These are phyloP conservation scores for Phytopythium helicoides DNA, from an alignment of 352 stramenopile genomes.

Conservation along the genomic window DNA sequence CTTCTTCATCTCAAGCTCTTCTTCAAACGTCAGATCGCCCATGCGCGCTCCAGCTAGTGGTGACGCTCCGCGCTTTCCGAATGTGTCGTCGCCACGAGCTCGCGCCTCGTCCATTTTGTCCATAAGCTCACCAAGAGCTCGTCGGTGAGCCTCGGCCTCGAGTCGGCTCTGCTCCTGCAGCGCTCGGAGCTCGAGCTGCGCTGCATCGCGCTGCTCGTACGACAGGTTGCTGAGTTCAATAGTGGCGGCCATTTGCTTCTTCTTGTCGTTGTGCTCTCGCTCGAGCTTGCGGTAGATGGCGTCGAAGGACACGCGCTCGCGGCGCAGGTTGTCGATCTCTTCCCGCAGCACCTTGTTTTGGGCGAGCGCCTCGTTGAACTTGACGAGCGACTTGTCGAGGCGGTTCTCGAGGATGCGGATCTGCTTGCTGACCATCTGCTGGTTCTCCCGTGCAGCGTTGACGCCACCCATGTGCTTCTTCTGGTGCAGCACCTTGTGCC, in stretches of 20 bases:
- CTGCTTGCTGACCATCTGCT: slow-evolving; percentile 95
- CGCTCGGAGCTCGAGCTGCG: slow-evolving; percentile 89
- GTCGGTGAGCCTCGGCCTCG: slow-evolving; percentile 70
- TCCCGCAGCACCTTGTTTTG: slow-evolving; percentile 91
- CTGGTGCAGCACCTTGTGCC: slow-evolving; percentile 86
- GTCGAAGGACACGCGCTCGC: slow-evolving; percentile 94
- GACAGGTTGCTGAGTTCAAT: slow-evolving; percentile 95
- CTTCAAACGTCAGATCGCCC: slow-evolving; percentile 50
- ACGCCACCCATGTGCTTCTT: slow-evolving; percentile 96
- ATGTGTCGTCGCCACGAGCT: slow-evolving; percentile 24
- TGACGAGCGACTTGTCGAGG: slow-evolving; percentile 95
- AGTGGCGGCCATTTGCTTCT: slow-evolving; percentile 94
- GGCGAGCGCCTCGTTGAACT: slow-evolving; percentile 96
- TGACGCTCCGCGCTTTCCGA: slow-evolving; percentile 24
- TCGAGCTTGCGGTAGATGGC: slow-evolving; percentile 93
- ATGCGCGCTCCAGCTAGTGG: slow-evolving; percentile 16
- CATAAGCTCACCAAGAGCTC: slow-evolving; percentile 55
- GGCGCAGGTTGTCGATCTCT: slow-evolving; percentile 93
- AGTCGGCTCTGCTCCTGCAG: slow-evolving; percentile 91
- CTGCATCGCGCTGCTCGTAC: slow-evolving; percentile 95
- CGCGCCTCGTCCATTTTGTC: slow-evolving; percentile 53
- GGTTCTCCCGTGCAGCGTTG: slow-evolving; percentile 95
- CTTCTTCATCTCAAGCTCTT: slow-evolving; percentile 69
- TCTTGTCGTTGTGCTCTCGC: slow-evolving; percentile 93
- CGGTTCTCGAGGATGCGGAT: slow-evolving; percentile 96